Base-by-base conservation (phyloP, 1,139 yeast species). In the Wickerhamiella pararugosa region DNA sequence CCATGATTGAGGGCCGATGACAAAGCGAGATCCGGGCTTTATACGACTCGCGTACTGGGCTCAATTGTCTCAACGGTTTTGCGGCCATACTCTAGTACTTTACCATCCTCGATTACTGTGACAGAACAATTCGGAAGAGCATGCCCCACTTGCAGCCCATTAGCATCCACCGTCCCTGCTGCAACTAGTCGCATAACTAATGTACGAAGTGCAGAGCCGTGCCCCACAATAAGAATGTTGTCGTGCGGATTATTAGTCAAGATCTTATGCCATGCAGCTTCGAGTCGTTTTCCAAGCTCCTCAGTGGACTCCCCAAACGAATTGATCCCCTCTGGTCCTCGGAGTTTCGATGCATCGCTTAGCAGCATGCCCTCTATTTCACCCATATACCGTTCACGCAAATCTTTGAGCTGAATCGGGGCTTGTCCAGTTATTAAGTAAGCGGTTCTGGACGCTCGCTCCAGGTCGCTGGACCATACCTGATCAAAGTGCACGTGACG, bases 351-450 rank as follows among this genome's bases (percentile, higher is more conserved):
- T 1, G 94, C 96, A 38, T 79, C 90, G 25, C 56, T 59, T 26
- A 81, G 63, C 37, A 65, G 63, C 82, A 80, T 74, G 2, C 94
- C 94, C 56, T 86, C 84, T 25, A 77, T 71, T 9, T 64, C 69
- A 1, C 95, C 96, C 94, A 86, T 82, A 44, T 64, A 60, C 39
- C 95, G 65, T 55, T 86, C 96, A 46, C 96, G 68, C 37, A 82
- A 63, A 28, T 67, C 67, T 2, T 72, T 66, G 35, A 53, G 49
- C 30, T 48, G 48, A 4, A 53, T 44, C 4, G 50, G 49, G 15
- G 46, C 41, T 11, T 11, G 27, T 29, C 51, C 44, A 5, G 48
- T 43, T 1, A 54, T 49, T 4, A 51, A 32, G 31, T 52, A 49
- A 8, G 60, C 53, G 2, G 65, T 58, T 30, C 50, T 44, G 15